A percentile compares a stretch with the other conserved stretches of the same genome.
Evolutionary conservation across 2,329 filamentous ascomycete genomes (phyloP).

Genomic region (Claviceps purpurea): DNA sequence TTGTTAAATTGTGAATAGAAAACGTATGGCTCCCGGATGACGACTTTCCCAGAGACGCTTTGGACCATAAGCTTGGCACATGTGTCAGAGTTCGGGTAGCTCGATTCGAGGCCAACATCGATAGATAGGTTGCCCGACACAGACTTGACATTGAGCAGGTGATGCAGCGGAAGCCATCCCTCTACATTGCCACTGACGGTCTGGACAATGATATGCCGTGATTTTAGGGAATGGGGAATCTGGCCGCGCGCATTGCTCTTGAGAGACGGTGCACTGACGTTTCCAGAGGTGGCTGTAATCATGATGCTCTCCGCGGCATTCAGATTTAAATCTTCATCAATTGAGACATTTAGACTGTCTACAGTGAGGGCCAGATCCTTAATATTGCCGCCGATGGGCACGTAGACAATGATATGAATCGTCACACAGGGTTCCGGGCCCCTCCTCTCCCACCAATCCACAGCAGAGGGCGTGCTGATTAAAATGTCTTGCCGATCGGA

Average conservation of each 20-base stretch:
- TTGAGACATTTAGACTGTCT: conserved; percentile 25
- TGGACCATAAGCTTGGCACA: not conserved
- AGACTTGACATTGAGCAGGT: conserved; percentile 30
- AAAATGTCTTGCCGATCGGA: conserved; percentile 21
- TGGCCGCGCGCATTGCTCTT: conserved; percentile 9
- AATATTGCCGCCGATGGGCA: conserved; percentile 27
- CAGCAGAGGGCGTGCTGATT: conserved; percentile 24
- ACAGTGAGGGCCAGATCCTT: conserved; percentile 22
- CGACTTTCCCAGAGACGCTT: not conserved
- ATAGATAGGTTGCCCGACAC: conserved; percentile 28
- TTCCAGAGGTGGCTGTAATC: conserved; percentile 25
- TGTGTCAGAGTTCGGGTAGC: not conserved
- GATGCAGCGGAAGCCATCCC: conserved; percentile 38
- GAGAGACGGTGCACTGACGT: conserved; percentile 14
- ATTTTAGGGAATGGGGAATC: conserved; percentile 27
- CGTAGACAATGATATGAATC: conserved; percentile 32
- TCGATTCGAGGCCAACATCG: not conserved
- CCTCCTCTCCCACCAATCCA: conserved; percentile 18
- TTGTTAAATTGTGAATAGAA: not conserved
- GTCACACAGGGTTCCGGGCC: conserved; percentile 4
- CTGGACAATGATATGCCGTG: conserved; percentile 26
- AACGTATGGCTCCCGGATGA: not conserved
- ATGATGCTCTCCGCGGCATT: conserved; percentile 14
- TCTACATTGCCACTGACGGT: conserved; percentile 30
- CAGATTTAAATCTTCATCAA: conserved; percentile 28